phyloP scores from a whole-genome alignment of 805 yeast genomes.

The Komagataella populi region DNA sequence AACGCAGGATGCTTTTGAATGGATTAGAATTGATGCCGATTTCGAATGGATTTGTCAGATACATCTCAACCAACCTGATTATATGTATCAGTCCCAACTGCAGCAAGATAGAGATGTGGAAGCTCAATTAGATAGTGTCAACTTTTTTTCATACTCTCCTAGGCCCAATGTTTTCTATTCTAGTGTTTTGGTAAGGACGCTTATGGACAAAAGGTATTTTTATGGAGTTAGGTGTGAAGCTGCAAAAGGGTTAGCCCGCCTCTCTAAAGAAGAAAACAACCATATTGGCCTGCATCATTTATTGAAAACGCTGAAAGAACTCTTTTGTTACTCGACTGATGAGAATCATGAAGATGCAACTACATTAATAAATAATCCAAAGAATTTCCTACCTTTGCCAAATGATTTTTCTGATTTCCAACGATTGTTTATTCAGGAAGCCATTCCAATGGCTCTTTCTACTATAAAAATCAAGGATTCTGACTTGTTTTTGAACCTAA shows the following conservation, averaged over 20 bases:
- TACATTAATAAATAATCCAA: slow-evolving; percentile 9
- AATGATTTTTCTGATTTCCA: slow-evolving; percentile 71
- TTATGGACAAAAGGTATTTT: slow-evolving; percentile 74
- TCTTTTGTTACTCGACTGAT: slow-evolving; percentile 46
- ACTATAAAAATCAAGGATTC: slow-evolving; percentile 49
- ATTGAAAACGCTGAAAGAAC: slow-evolving; percentile 47
- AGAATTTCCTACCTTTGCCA: slow-evolving; percentile 50
- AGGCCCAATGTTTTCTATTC: slow-evolving; percentile 57
- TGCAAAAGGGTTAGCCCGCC: slow-evolving; percentile 59
- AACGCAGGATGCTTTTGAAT: slow-evolving; percentile 83
- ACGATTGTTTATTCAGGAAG: slow-evolving; percentile 53
- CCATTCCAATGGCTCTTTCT: slow-evolving; percentile 52
- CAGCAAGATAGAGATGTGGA: slow-evolving; percentile 94
- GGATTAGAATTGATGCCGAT: slow-evolving; percentile 97
- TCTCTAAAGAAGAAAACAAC: slow-evolving; percentile 45
- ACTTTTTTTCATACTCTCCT: slow-evolving; percentile 48
- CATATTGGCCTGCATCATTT: slow-evolving; percentile 66
- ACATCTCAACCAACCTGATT: slow-evolving; percentile 78
- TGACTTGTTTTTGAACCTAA: slow-evolving; percentile 28
- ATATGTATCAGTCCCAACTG: slow-evolving; percentile 87
- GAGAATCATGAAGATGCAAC: not conserved
- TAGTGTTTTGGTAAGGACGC: slow-evolving; percentile 62
- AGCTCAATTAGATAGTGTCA: slow-evolving; percentile 80
- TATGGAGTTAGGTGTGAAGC: slow-evolving; percentile 87
- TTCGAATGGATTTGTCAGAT: slow-evolving; percentile 90